Evolutionary conservation across 1,139 yeast species (phyloP).

Genomic region (Kodamaea anthophila): DNA sequence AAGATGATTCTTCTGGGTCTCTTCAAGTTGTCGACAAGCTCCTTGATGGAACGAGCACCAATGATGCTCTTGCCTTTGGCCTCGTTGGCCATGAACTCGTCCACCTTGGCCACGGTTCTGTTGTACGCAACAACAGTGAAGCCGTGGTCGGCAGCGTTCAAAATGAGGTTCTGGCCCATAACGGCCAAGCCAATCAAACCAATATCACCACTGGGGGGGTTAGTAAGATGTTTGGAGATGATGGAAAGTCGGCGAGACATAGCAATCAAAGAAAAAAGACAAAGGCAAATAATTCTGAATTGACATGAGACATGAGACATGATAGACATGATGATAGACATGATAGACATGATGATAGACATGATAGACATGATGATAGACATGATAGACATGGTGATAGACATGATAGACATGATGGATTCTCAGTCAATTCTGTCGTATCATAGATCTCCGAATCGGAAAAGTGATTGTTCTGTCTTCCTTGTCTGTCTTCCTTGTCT

Average conservation of each 20-base stretch:
- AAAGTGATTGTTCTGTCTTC: no score
- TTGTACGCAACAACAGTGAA: conserved; percentile 95
- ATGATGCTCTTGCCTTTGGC: conserved; percentile 90
- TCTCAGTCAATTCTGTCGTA: no score
- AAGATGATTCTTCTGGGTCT: conserved; percentile 94
- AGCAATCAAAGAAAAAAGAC: no score
- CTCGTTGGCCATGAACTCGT: conserved; percentile 85
- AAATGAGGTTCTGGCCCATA: conserved; percentile 98
- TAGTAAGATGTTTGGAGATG: conserved; percentile 18
- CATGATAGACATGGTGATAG: no score
- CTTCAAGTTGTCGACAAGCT: conserved; percentile 83
- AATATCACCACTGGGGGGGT: conserved; percentile 71
- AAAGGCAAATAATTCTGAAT: no score
- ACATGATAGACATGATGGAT: no score
- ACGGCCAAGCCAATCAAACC: conserved; percentile 99
- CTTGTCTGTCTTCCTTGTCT: no score
- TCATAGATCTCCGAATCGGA: no score
- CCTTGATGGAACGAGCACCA: conserved; percentile 92
- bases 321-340: no score
- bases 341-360: no score
- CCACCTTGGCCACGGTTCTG: conserved; percentile 95
- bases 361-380: no score
- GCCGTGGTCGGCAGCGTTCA: conserved; percentile 98
- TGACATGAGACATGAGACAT: no score
- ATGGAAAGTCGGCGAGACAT: conserved; percentile 10